Percentiles rank a stretch among this genome's conserved stretches.
phyloP scores from a whole-genome alignment of 139 green algal genomes.

The Tetradesmus obliquus region DNA sequence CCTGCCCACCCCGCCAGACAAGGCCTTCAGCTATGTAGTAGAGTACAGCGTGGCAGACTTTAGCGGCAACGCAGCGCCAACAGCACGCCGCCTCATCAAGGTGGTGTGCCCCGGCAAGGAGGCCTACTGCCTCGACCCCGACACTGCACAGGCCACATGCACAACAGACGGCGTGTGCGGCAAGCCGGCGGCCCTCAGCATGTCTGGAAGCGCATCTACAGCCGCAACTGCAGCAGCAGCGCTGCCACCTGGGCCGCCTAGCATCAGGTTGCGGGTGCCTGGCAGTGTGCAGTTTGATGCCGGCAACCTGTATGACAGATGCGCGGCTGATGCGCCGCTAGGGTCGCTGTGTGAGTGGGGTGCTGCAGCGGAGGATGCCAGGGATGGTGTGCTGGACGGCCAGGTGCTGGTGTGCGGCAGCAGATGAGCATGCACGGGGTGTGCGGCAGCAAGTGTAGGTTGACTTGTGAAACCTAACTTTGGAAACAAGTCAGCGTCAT shows the following conservation, averaged over 20 bases:
- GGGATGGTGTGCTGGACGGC: slow-evolving; percentile 50
- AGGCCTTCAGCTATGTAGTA: slow-evolving; percentile 25
- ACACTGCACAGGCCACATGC: slow-evolving; percentile 36
- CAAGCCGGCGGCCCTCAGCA: not conserved
- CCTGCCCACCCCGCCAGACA: slow-evolving; percentile 36
- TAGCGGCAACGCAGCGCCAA: slow-evolving; percentile 47
- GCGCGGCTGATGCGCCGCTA: slow-evolving; percentile 18
- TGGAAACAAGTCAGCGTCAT: not conserved
- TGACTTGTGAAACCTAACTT: too few species aligned
- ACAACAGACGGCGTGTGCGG: slow-evolving; percentile 39
- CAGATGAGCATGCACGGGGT: slow-evolving; percentile 12
- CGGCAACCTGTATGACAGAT: slow-evolving; percentile 46
- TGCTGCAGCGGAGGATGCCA: slow-evolving; percentile 35
- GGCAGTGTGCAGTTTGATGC: slow-evolving; percentile 17
- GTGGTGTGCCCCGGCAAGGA: slow-evolving; percentile 49
- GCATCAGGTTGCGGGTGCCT: slow-evolving; percentile 47
- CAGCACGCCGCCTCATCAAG: slow-evolving; percentile 43
- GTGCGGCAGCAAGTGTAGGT: too few species aligned
- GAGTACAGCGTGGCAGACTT: slow-evolving; percentile 52
- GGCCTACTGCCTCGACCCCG: slow-evolving; percentile 28
- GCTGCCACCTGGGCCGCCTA: not conserved
- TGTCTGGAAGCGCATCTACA: not conserved
- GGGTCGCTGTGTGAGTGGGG: slow-evolving; percentile 51
- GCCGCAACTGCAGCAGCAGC: not conserved
- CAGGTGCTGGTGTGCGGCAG: slow-evolving; percentile 46